phyloP scores from a whole-genome alignment of 768 basidiomycete species.

The Mycena filopes region DNA sequence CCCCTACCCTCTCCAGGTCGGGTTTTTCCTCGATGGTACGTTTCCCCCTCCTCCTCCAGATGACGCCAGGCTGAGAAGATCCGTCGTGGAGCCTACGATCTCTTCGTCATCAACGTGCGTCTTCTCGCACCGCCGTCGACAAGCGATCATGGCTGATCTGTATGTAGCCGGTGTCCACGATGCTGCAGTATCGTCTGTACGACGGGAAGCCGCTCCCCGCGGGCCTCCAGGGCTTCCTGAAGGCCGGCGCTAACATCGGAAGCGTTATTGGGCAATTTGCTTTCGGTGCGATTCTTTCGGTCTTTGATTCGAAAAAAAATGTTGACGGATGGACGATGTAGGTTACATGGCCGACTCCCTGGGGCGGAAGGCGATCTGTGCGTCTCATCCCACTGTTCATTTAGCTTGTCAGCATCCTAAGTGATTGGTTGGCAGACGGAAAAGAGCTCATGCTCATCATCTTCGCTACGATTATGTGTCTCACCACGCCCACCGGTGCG shows the following conservation, averaged over 20 bases:
- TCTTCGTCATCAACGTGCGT: constrained; percentile 27
- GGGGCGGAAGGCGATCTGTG: constrained; percentile 77
- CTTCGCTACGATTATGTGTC: constrained; percentile 75
- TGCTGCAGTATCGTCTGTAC: constrained; percentile 52
- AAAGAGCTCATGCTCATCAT: constrained; percentile 87
- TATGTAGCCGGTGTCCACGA: constrained; percentile 24
- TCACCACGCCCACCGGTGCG: constrained; percentile 74
- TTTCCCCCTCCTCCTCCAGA: no score
- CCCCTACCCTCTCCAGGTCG: constrained; percentile 14
- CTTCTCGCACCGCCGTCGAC: background rate
- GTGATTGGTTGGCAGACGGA: constrained; percentile 56
- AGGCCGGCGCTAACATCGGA: constrained; percentile 70
- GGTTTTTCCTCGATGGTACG: constrained; percentile 28
- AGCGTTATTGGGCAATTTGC: constrained; percentile 68
- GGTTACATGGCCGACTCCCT: constrained; percentile 63
- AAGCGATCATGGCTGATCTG: no score
- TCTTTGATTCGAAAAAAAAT: background rate
- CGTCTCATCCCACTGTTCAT: background rate
- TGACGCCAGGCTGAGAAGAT: background rate
- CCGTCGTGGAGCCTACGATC: constrained; percentile 20
- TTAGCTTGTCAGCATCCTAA: no score
- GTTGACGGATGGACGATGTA: background rate
- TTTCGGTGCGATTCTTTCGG: constrained; percentile 49
- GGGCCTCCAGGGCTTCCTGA: constrained; percentile 63
- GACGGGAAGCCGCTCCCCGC: constrained; percentile 55